Evolutionary conservation across 2,329 filamentous ascomycete genomes (phyloP), one percentile per base, ranked within the genome.

Genomic region (Aspergillus ustus): DNA sequence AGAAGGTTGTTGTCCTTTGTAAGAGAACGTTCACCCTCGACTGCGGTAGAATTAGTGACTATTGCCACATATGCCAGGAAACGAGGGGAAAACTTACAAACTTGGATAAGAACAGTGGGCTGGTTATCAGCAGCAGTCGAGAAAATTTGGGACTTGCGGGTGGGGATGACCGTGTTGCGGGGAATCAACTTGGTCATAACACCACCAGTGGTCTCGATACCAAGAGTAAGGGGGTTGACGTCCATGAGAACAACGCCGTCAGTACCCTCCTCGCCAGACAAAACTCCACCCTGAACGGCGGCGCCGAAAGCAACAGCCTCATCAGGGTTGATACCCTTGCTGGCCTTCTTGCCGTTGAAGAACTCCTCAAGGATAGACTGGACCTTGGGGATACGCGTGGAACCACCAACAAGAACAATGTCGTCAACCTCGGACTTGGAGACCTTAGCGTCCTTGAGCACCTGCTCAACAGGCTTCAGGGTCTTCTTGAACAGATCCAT

Each of bases 401-500:
- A 98, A 81, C 95, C 95, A 89, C 95, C 95, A 67, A 98, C 94
- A 55, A 98, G 89, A 68, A 99, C 95, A 70, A 99, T 97, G 78
- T 98, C 95, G 74, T 97, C 89, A 72, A 99, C 87, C 73, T 98
- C 93, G 65, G 82, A 83, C 90, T 97, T 98, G 89, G 94, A 94
- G 74, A 97, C 86, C 86, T 97, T 97, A 79, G 93, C 93, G 72
- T 98, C 95, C 86, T 97, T 96, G 77, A 99, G 87, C 70, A 98
- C 95, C 87, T 97, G 93, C 85, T 98, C 93, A 70, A 98, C 95
- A 61, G 95, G 94, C 89, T 97, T 97, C 69, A 98, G 88, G 62
- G 95, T 98, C 88, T 95, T 96, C 90, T 97, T 97, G 90, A 98
- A 98, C 65, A 98, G 89, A 75, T 98, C 94, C 72, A 93, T 93